Percentiles rank a stretch among this genome's conserved stretches.
These are phyloP conservation scores for Cordyceps cicadae DNA, from an alignment of 2,329 filamentous ascomycete species.

Conservation along the genomic window DNA sequence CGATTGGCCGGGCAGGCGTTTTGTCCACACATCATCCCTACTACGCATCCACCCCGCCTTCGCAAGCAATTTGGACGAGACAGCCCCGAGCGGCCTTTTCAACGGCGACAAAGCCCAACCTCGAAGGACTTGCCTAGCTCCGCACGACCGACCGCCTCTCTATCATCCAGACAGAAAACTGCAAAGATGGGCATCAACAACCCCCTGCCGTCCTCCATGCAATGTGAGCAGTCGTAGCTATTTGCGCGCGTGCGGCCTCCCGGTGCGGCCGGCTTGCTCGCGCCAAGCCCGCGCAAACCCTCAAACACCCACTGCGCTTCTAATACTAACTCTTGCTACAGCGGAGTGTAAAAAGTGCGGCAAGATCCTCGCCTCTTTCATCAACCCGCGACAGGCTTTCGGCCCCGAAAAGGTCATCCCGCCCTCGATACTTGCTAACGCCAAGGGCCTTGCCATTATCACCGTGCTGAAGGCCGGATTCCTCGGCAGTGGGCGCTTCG, in stretches of 20 bases:
- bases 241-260: not conserved
- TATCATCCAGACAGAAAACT: not conserved
- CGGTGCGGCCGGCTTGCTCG: not conserved
- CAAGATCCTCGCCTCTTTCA: conserved; percentile 89
- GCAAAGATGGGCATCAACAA: conserved; percentile 55
- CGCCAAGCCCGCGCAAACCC: not conserved
- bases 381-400: conserved; percentile 88
- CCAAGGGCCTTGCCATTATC: conserved; percentile 83
- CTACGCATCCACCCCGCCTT: conserved; percentile 2
- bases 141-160: not conserved
- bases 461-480: conserved; percentile 84
- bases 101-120: not conserved
- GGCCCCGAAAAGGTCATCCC: conserved; percentile 97
- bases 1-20: too few relatives aligned
- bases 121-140: not conserved
- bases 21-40: not conserved
- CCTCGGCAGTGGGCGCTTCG: conserved; percentile 73
- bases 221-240: conserved; percentile 45
- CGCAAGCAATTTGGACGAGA: not conserved
- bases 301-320: not conserved
- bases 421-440: conserved; percentile 76
- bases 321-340: conserved; percentile 29
- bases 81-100: not conserved
- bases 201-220: conserved; percentile 57
- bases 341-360: conserved; percentile 96